These are phyloP conservation scores for Cercospora citrullina DNA, from an alignment of 2,329 filamentous ascomycete genomes.

Conservation along the genomic window DNA sequence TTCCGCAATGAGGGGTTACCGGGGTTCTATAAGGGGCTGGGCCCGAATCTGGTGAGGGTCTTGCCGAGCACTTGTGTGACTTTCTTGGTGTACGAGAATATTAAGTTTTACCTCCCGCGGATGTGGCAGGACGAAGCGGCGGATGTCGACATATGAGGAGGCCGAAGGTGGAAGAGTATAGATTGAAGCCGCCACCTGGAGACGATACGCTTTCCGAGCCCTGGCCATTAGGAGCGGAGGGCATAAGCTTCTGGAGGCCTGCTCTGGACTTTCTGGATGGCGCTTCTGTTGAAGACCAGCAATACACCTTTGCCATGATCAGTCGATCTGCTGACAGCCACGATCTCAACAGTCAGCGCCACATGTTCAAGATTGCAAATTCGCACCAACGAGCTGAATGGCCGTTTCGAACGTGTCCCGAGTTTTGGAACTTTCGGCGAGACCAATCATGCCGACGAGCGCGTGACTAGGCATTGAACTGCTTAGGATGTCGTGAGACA, in stretches of 20 bases:
- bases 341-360: neutral
- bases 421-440: too few species aligned
- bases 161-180: neutral
- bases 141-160: slow-evolving; percentile 8
- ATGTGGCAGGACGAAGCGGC: slow-evolving; percentile 28
- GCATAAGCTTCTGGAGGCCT: neutral
- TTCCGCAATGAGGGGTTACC: slow-evolving; percentile 75
- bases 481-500: too few species aligned
- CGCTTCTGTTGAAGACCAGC: neutral
- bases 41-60: slow-evolving; percentile 85
- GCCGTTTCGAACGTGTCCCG: neutral
- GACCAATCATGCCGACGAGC: too few species aligned
- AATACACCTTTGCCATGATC: too few species aligned
- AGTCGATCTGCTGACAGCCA: neutral
- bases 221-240: too few species aligned
- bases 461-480: too few species aligned
- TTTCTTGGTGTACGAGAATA: slow-evolving; percentile 95
- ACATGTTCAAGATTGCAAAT: neutral
- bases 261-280: neutral
- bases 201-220: neutral
- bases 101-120: slow-evolving; percentile 66
- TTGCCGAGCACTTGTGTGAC: slow-evolving; percentile 95
- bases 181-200: neutral
- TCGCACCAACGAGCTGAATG: neutral
- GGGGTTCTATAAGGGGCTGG: slow-evolving; percentile 89